phyloP scores from a whole-genome alignment of 2,329 filamentous ascomycete species.

The Nemania diffusa region DNA sequence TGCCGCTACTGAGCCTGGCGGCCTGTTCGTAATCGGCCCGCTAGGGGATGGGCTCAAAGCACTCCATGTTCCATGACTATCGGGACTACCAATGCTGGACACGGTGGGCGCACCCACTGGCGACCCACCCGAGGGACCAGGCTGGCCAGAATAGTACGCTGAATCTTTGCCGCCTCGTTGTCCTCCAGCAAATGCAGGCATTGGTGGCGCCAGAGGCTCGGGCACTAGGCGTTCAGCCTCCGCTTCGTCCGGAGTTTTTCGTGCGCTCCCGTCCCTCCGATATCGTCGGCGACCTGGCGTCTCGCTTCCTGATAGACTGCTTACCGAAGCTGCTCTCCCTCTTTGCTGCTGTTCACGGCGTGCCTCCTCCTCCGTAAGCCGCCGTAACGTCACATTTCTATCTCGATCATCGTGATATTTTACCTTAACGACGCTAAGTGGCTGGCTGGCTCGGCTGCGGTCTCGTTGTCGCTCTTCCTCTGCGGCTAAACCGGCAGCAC shows the following conservation, averaged over 20 bases:
- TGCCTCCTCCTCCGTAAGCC: slow-evolving; percentile 70
- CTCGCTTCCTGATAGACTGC: slow-evolving; percentile 68
- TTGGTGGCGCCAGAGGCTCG: slow-evolving; percentile 62
- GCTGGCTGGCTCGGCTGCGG: slow-evolving; percentile 57
- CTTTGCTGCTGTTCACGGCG: slow-evolving; percentile 53
- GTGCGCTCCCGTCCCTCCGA: slow-evolving; percentile 62
- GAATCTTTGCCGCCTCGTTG: slow-evolving; percentile 66
- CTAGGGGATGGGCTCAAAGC: slow-evolving; percentile 60
- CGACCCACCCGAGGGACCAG: slow-evolving; percentile 54
- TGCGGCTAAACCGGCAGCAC: slow-evolving; percentile 60
- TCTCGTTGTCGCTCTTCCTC: slow-evolving; percentile 57
- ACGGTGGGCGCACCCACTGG: slow-evolving; percentile 56
- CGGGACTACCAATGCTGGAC: slow-evolving; percentile 59
- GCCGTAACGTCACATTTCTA: slow-evolving; percentile 69
- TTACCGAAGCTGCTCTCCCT: slow-evolving; percentile 61
- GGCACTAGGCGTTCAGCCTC: slow-evolving; percentile 57
- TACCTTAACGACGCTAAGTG: slow-evolving; percentile 69
- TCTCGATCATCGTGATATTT: slow-evolving; percentile 70
- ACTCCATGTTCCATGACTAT: slow-evolving; percentile 65
- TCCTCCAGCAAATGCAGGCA: slow-evolving; percentile 65
- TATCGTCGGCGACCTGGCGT: slow-evolving; percentile 62
- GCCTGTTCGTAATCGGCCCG: slow-evolving; percentile 51
- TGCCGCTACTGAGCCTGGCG: slow-evolving; percentile 52
- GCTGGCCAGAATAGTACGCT: slow-evolving; percentile 68
- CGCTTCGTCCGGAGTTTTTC: slow-evolving; percentile 56